phyloP scores from a whole-genome alignment of 345 rosid genomes.

The Brassica nigra region DNA sequence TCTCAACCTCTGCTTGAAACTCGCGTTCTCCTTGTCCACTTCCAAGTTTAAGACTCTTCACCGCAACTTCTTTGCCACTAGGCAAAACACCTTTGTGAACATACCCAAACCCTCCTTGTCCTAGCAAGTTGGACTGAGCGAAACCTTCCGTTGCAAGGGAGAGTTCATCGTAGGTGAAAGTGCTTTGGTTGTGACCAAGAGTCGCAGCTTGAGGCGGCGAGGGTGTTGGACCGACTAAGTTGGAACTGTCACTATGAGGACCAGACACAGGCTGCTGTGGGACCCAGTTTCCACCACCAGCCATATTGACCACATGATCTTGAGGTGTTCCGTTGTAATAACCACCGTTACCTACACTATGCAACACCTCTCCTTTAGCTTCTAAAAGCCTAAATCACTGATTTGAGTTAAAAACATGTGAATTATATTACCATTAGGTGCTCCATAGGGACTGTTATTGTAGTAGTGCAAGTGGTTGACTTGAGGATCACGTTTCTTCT shows the following conservation, averaged over 20 bases:
- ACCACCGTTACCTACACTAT: conserved; percentile 40
- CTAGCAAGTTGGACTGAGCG: conserved; percentile 60
- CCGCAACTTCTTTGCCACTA: conserved; percentile 80
- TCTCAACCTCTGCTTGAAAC: conserved; percentile 89
- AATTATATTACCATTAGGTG: conserved; percentile 22
- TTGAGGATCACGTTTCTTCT: conserved; percentile 21
- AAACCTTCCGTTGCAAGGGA: conserved; percentile 70
- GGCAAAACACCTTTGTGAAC: conserved; percentile 82
- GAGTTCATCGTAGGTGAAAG: conserved; percentile 72
- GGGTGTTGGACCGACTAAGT: conserved; percentile 54
- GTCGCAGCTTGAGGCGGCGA: conserved; percentile 50
- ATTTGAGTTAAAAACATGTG: background rate
- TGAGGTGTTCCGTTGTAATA: conserved; percentile 37
- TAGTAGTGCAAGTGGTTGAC: conserved; percentile 40
- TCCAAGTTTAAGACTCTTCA: conserved; percentile 77
- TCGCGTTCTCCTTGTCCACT: conserved; percentile 82
- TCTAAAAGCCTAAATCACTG: background rate
- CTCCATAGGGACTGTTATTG: conserved; percentile 35
- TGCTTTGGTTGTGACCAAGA: conserved; percentile 62
- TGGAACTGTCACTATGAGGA: conserved; percentile 50
- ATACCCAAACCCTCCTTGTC: conserved; percentile 88
- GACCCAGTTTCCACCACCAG: conserved; percentile 39
- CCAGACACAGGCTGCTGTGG: conserved; percentile 35
- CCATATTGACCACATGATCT: conserved; percentile 33
- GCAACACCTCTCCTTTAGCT: conserved; percentile 23